phyloP scores from a whole-genome alignment of 2,329 filamentous ascomycete genomes.

The Fusarium compactum region DNA sequence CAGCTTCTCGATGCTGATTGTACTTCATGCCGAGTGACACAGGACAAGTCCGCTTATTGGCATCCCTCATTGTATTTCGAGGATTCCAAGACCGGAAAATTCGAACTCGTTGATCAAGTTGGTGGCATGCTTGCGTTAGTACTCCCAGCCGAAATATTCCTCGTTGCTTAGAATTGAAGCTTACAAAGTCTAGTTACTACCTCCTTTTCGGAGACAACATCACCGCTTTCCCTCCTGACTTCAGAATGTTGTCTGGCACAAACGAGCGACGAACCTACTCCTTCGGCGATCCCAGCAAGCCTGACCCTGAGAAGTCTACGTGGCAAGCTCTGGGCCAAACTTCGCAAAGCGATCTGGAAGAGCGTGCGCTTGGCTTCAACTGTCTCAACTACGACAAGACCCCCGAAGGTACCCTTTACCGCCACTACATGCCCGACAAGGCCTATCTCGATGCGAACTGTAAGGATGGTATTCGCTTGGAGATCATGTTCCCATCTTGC shows the following conservation, averaged over 20 bases:
- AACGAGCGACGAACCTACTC: slow-evolving; percentile 76
- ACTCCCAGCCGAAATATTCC: too few relatives aligned
- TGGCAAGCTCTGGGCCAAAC: slow-evolving; percentile 76
- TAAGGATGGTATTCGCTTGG: slow-evolving; percentile 81
- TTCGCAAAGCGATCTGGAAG: slow-evolving; percentile 73
- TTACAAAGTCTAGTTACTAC: slow-evolving; percentile 75
- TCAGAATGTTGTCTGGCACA: slow-evolving; percentile 86
- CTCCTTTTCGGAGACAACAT: slow-evolving; percentile 76
- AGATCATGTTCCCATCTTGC: slow-evolving; percentile 90
- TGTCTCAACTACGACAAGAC: slow-evolving; percentile 82
- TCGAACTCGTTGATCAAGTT: slow-evolving; percentile 77
- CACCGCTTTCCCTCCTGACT: slow-evolving; percentile 79
- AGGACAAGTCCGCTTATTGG: slow-evolving; percentile 94
- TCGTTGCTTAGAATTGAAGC: not conserved
- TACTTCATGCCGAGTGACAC: slow-evolving; percentile 81
- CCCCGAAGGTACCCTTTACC: slow-evolving; percentile 80
- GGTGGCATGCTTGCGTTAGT: slow-evolving; percentile 89
- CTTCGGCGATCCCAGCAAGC: slow-evolving; percentile 73
- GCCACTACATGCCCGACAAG: slow-evolving; percentile 86
- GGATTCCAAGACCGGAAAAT: slow-evolving; percentile 71
- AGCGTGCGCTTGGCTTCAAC: slow-evolving; percentile 94
- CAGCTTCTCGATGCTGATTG: slow-evolving; percentile 73
- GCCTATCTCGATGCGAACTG: slow-evolving; percentile 84
- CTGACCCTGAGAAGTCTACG: slow-evolving; percentile 73
- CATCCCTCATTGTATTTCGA: slow-evolving; percentile 83